These are phyloP conservation scores for Cyberlindnera saturnus DNA, from an alignment of 805 yeast species.

Conservation along the genomic window DNA sequence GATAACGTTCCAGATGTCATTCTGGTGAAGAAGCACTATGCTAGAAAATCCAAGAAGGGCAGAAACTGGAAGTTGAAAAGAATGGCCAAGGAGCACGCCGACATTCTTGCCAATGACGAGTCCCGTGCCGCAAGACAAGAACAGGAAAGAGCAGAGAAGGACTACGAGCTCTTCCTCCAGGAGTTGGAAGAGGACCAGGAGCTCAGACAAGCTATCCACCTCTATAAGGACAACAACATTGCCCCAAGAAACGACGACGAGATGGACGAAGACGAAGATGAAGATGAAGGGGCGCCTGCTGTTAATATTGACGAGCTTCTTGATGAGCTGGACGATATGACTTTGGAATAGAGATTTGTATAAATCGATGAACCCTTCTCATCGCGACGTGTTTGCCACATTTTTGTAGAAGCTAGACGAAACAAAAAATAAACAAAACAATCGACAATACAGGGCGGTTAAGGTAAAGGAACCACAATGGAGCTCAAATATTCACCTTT, in stretches of 20 bases:
- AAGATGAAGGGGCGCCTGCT: conserved; percentile 63
- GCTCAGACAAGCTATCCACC: conserved; percentile 81
- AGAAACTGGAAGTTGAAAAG: conserved; percentile 91
- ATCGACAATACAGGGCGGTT: no score
- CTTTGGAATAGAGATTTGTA: conserved; percentile 47
- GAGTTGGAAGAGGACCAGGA: conserved; percentile 97
- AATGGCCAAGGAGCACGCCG: conserved; percentile 95
- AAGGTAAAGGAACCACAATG: background rate
- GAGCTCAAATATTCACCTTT: conserved; percentile 34
- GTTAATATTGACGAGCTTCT: conserved; percentile 87
- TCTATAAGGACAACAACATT: conserved; percentile 67
- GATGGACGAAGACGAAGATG: conserved; percentile 57
- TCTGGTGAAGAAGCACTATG: conserved; percentile 82
- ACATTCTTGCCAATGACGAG: conserved; percentile 69
- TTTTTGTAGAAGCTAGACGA: background rate
- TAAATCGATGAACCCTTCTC: background rate
- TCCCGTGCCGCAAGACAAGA: conserved; percentile 81
- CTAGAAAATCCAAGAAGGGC: conserved; percentile 71
- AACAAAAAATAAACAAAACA: no score
- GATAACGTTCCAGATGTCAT: conserved; percentile 78
- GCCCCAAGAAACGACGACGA: conserved; percentile 35
- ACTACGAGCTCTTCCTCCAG: conserved; percentile 92
- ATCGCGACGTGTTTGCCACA: background rate
- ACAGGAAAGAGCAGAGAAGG: conserved; percentile 86
- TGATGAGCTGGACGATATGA: conserved; percentile 94